phyloP scores from a whole-genome alignment of 805 yeast genomes.

The Pichia nanzhaoensis region DNA sequence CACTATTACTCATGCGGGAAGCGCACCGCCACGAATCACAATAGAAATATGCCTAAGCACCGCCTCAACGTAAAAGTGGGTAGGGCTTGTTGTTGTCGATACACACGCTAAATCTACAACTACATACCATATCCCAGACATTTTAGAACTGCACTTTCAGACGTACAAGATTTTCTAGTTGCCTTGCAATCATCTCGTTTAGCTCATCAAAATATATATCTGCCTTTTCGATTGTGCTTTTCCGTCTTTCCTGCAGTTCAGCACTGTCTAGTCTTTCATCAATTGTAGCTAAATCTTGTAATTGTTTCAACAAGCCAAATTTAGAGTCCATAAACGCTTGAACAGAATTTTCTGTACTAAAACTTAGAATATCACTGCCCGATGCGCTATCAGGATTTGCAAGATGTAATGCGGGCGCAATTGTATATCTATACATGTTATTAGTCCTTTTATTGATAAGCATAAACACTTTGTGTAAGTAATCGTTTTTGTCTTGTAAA shows the following conservation, averaged over 20 bases:
- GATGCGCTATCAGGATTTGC: not conserved
- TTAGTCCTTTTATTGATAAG: not conserved
- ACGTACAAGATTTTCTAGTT: not conserved
- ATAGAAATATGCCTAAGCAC: not conserved
- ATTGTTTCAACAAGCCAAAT: not conserved
- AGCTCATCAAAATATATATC: constrained; percentile 1
- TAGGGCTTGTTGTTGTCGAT: no score
- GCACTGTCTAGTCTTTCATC: not conserved
- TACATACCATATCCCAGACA: not conserved
- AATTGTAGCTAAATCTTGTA: not conserved
- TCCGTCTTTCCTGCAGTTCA: not conserved
- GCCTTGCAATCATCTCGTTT: not conserved
- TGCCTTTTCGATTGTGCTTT: not conserved
- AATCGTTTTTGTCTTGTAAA: constrained; percentile 2
- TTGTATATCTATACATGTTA: constrained; percentile 4
- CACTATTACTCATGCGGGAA: not conserved
- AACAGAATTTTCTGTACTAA: not conserved
- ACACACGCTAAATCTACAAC: not conserved
- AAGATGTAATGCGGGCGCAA: constrained; percentile 5
- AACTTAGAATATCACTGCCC: not conserved
- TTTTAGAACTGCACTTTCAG: not conserved
- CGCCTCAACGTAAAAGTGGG: not conserved
- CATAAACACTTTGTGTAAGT: not conserved
- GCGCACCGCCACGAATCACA: not conserved
- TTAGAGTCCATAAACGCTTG: constrained; percentile 5